Evolutionary conservation across 2,329 filamentous ascomycete genomes (phyloP).

Genomic region (Karstenula rhodostoma): DNA sequence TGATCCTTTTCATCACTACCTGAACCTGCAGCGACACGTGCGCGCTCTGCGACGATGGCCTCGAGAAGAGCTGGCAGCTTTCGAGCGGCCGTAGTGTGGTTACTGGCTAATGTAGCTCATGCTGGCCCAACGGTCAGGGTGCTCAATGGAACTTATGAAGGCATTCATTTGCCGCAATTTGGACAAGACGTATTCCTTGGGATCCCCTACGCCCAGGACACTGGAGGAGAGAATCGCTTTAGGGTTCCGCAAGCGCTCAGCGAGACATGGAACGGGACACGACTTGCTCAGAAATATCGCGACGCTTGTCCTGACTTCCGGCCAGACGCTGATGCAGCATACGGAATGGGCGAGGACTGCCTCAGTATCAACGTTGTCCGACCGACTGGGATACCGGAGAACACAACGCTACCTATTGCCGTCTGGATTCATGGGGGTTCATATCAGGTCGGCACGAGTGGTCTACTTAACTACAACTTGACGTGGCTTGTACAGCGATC

Average conservation of each 20-base stretch:
- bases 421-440: constrained; percentile 67
- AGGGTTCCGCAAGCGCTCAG: constrained; percentile 60
- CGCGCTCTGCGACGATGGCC: neutral
- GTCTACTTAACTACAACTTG: constrained; percentile 66
- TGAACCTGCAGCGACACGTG: neutral
- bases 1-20: neutral
- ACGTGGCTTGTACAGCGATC: constrained; percentile 64
- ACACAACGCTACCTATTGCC: constrained; percentile 60
- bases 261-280: constrained; percentile 50
- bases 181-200: constrained; percentile 59
- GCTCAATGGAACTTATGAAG: constrained; percentile 48
- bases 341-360: constrained; percentile 63
- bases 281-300: constrained; percentile 53
- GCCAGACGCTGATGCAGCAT: constrained; percentile 34
- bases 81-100: constrained; percentile 22
- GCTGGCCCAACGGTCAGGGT: constrained; percentile 40
- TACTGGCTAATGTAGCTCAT: constrained; percentile 22
- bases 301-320: constrained; percentile 50
- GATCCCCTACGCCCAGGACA: constrained; percentile 66
- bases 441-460: constrained; percentile 55
- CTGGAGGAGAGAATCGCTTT: constrained; percentile 63
- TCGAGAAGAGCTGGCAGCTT: constrained; percentile 29
- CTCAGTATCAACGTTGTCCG: constrained; percentile 69
- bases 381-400: constrained; percentile 54
- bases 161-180: constrained; percentile 41